Conservation (phyloP, 2,329 filamentous ascomycete genomes). For the Fusarium sp. region DNA sequence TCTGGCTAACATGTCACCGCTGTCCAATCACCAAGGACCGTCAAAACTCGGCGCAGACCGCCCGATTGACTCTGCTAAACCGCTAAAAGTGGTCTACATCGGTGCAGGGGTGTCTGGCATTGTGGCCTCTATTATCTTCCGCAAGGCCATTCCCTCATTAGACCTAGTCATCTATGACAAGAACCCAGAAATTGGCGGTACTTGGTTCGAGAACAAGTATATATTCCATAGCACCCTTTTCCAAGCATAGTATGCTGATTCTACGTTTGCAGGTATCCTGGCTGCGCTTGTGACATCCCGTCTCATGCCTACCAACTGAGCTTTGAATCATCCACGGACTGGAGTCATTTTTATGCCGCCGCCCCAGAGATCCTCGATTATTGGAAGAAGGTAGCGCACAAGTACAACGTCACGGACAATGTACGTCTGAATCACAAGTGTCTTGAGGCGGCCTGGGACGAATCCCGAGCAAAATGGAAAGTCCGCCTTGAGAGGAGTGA, state of each 20-base stretch:
- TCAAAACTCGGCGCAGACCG: neutral
- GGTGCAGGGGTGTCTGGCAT: conserved; percentile 15
- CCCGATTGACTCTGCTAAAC: neutral
- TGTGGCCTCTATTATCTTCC: conserved; percentile 7
- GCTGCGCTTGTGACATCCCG: conserved; percentile 18
- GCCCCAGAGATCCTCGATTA: conserved; percentile 36
- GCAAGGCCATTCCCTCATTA: neutral
- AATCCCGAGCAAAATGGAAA: conserved; percentile 3
- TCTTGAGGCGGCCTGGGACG: conserved; percentile 8
- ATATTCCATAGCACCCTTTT: neutral
- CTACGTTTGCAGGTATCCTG: neutral
- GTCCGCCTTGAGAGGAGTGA: neutral
- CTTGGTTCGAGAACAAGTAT: conserved; percentile 17
- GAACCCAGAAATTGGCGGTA: conserved; percentile 16
- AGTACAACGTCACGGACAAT: conserved; percentile 29
- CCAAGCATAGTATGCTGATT: neutral
- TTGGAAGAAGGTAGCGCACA: conserved; percentile 31
- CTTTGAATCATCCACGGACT: conserved; percentile 11
- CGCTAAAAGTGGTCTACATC: conserved; percentile 7
- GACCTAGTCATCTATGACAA: conserved; percentile 17
- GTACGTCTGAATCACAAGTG: conserved; percentile 25
- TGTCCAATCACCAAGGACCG: neutral
- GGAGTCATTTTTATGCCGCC: conserved; percentile 6
- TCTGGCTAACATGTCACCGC: neutral
- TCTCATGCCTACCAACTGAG: conserved; percentile 20